A percentile compares a stretch with the other conserved stretches of the same genome.
Evolutionary conservation across 495 filamentous ascomycete species (phyloP).

Genomic region (Penicillium atrosanguineum): DNA sequence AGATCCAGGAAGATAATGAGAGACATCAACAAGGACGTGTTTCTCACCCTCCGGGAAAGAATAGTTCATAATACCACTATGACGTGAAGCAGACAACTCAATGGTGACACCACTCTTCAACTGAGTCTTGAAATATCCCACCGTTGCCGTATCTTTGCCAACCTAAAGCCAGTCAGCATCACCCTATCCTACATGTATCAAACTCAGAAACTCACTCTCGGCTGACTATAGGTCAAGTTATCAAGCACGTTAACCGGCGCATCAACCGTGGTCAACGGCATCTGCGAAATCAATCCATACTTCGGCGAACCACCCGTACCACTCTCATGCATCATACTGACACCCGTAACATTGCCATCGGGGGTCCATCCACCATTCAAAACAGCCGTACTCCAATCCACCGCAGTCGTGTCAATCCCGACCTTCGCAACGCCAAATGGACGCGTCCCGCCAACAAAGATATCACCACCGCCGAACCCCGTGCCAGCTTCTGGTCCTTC

Average conservation of each 20-base stretch:
- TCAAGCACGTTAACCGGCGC: slow-evolving; percentile 38
- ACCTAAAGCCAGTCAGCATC: slow-evolving; percentile 17
- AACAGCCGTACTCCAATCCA: slow-evolving; percentile 48
- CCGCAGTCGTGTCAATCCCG: slow-evolving; percentile 58
- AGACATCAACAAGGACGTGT: slow-evolving; percentile 61
- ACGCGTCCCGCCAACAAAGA: slow-evolving; percentile 61
- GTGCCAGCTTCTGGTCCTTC: slow-evolving; percentile 33
- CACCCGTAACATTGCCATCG: slow-evolving; percentile 58
- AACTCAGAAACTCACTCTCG: slow-evolving; percentile 22
- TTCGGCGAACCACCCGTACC: slow-evolving; percentile 69
- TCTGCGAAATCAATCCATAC: slow-evolving; percentile 65
- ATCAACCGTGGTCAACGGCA: slow-evolving; percentile 47
- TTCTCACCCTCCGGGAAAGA: slow-evolving; percentile 49
- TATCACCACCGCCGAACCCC: slow-evolving; percentile 56
- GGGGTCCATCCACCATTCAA: slow-evolving; percentile 58
- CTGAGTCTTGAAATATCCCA: slow-evolving; percentile 62
- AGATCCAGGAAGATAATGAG: slow-evolving; percentile 59
- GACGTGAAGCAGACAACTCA: slow-evolving; percentile 57
- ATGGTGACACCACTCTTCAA: slow-evolving; percentile 54
- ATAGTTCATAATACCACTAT: slow-evolving; percentile 61
- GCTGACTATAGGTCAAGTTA: slow-evolving; percentile 41
- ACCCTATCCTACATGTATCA: neutral
- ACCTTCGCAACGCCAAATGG: slow-evolving; percentile 69
- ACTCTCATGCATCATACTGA: slow-evolving; percentile 68
- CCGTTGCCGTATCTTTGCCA: slow-evolving; percentile 47